A percentile compares a stretch with the other conserved stretches of the same genome.
Conservation (phyloP, 73 alveolate genomes). For the Paramecium sexaurelia region DNA sequence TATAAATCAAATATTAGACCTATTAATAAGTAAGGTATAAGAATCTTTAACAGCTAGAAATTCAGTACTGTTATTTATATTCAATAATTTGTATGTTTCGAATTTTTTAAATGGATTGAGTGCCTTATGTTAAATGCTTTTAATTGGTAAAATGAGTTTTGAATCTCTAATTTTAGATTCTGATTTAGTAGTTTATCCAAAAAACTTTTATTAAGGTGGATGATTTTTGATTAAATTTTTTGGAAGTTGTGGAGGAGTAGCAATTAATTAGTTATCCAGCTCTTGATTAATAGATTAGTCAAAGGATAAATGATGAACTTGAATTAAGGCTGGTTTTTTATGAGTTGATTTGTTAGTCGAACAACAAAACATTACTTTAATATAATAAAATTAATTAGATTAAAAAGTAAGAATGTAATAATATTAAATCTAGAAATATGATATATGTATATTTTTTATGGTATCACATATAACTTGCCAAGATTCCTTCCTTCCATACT, state of each 20-base stretch:
- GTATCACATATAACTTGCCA: constrained; percentile 13
- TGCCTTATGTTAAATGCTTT: background rate
- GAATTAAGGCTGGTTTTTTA: background rate
- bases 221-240: background rate
- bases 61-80: background rate
- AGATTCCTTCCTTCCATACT: constrained; percentile 43
- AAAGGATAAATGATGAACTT: background rate
- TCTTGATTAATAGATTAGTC: background rate
- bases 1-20: background rate
- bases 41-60: background rate
- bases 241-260: background rate
- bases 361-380: constrained; percentile 6
- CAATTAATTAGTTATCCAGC: background rate
- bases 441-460: background rate
- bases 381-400: background rate
- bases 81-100: background rate
- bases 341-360: background rate
- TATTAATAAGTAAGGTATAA: background rate
- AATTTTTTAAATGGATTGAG: background rate
- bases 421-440: background rate
- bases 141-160: background rate
- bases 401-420: background rate
- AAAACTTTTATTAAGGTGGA: background rate
- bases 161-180: background rate
- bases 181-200: background rate